These are phyloP conservation scores for Hymenoscyphus albidus DNA, from an alignment of 2,329 filamentous ascomycete genomes.

Conservation along the genomic window DNA sequence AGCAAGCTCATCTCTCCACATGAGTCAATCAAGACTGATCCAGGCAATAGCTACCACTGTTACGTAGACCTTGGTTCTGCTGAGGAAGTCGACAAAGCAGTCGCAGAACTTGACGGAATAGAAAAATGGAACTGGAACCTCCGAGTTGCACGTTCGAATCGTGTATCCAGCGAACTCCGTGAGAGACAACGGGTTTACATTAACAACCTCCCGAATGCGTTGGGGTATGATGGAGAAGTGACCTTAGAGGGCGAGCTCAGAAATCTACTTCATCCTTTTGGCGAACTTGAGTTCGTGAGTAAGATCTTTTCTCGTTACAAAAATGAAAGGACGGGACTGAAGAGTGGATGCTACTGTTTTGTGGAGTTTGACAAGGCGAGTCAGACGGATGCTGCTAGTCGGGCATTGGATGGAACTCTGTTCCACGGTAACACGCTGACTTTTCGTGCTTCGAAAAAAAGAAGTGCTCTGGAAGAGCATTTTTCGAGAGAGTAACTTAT, in stretches of 20 bases:
- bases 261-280: conserved; percentile 42
- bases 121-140: conserved; percentile 25
- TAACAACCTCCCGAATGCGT: conserved; percentile 47
- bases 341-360: conserved; percentile 59
- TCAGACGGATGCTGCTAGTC: conserved; percentile 51
- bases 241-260: conserved; percentile 35
- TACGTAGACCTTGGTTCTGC: conserved; percentile 59
- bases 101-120: conserved; percentile 38
- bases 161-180: conserved; percentile 23
- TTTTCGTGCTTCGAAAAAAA: background rate
- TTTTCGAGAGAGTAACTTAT: background rate
- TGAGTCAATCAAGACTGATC: conserved; percentile 48
- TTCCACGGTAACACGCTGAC: conserved; percentile 23
- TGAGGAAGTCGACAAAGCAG: conserved; percentile 51
- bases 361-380: conserved; percentile 55
- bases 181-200: conserved; percentile 46
- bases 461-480: conserved; percentile 5
- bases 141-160: conserved; percentile 18
- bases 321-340: conserved; percentile 48
- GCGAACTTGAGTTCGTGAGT: conserved; percentile 42
- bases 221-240: conserved; percentile 46
- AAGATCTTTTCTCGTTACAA: conserved; percentile 49
- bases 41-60: conserved; percentile 58
- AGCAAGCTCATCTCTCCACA: conserved; percentile 51
- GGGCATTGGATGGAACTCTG: conserved; percentile 36